Base-by-base conservation (phyloP, 1,284 basidiomycete species). In the Meripilus lineatus region DNA sequence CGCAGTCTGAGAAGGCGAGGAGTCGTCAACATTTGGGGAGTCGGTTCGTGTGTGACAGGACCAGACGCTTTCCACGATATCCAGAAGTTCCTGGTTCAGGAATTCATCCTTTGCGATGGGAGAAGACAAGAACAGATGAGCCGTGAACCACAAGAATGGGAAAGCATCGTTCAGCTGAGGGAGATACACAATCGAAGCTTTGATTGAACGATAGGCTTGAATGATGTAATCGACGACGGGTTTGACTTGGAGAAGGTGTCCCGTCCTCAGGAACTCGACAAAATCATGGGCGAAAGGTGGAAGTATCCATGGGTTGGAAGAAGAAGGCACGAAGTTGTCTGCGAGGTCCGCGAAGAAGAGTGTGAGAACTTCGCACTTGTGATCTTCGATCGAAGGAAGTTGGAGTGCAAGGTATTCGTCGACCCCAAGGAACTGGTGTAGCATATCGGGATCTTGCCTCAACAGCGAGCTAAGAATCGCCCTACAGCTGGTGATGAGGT, bases 401-500 rank as follows among this genome's bases (percentile, higher is more conserved):
- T 43, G 41, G 3, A 43, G 18, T 8, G 17, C n/a, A 6, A 43
- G 10, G 26, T 36, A 43, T 15, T 36, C 41, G 4, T 43, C 41
- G 7, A 33, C 32, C 14, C 21, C 25, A 18, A 43, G 32, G 8
- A 36, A 14, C 20, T 43, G 32, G 21, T 43, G 41, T 4, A 43
- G 17, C 8, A 43, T 21, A 7, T n/a, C 4, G 10, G 41, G 15
- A 21, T 43, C 24, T 7, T 21, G 17, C 41, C 28, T 35, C 6
- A 43, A 24, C 5, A 43, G 11, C 6, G 32, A 17, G 17, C 18
- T 34, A 17, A 43, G 20, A 14, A 43, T 23, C n/a, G 24, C 37
- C 23, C 41, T 17, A 25, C 37, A 43, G 23, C 41, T 43, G 18
- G n/a, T n/a, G n/a, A n/a, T n/a, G n/a, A n/a, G n/a, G n/a, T n/a